phyloP scores from a whole-genome alignment of 177 flowering plant genomes.

The Vitis hybrid region DNA sequence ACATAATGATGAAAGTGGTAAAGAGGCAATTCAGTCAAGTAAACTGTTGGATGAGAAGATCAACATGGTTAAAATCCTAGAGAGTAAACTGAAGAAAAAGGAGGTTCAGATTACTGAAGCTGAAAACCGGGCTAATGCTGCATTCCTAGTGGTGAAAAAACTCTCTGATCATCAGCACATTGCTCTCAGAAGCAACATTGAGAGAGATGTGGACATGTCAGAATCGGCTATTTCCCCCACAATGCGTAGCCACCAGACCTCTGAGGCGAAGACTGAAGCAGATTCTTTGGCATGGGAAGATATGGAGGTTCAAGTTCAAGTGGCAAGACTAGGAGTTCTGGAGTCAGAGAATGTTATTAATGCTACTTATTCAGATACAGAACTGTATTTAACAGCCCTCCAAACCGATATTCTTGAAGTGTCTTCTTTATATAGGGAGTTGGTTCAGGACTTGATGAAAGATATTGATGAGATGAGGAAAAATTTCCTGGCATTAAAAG shows the following conservation, averaged over 20 bases:
- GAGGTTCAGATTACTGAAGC: constrained; percentile 38
- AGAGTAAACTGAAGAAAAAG: constrained; percentile 26
- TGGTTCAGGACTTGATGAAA: constrained; percentile 23
- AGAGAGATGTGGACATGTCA: constrained; percentile 10
- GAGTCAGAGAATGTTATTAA: constrained; percentile 29
- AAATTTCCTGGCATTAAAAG: constrained; percentile 19
- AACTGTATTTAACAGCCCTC: constrained; percentile 25
- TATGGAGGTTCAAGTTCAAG: constrained; percentile 22
- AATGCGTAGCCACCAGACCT: background rate
- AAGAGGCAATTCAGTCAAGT: constrained; percentile 29
- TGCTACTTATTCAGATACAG: constrained; percentile 25
- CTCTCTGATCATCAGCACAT: constrained; percentile 19
- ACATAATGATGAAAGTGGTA: constrained; percentile 27
- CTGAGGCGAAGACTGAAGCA: constrained; percentile 17
- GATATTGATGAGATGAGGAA: constrained; percentile 29
- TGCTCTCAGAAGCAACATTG: constrained; percentile 12
- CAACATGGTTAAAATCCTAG: constrained; percentile 22
- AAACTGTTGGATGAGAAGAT: constrained; percentile 30
- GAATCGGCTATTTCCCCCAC: background rate
- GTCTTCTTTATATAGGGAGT: constrained; percentile 14
- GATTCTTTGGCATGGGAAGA: constrained; percentile 16
- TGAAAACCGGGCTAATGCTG: constrained; percentile 41
- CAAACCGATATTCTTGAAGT: constrained; percentile 14
- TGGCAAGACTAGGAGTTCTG: constrained; percentile 25
- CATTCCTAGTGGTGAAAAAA: constrained; percentile 30